Percentiles rank a stretch among this genome's conserved stretches.
These are phyloP conservation scores for Apiospora marii DNA, from an alignment of 2,329 filamentous ascomycete genomes.

Conservation along the genomic window DNA sequence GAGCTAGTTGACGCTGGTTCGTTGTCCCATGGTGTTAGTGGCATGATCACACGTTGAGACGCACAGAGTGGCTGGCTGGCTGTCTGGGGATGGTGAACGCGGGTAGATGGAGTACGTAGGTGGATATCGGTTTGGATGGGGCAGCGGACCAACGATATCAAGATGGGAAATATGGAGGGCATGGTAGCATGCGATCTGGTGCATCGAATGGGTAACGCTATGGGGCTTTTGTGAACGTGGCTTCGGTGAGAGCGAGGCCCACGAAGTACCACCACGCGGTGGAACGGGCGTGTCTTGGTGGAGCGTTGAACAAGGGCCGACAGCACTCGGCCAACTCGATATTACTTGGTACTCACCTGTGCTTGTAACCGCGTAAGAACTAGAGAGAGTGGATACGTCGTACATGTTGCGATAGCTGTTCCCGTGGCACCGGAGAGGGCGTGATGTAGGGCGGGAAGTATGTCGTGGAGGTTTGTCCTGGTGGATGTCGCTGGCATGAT, in stretches of 20 bases:
- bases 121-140: neutral
- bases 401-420: conserved; percentile 78
- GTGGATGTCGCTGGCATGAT: conserved; percentile 31
- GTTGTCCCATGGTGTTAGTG: conserved; percentile 19
- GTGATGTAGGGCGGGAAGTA: conserved; percentile 79
- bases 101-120: neutral
- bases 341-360: conserved; percentile 51
- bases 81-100: neutral
- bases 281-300: conserved; percentile 4
- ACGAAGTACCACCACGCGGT: neutral
- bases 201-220: neutral
- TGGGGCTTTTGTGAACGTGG: neutral
- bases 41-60: neutral
- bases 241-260: neutral
- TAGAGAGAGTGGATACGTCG: conserved; percentile 83
- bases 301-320: neutral
- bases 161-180: neutral
- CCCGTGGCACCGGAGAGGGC: conserved; percentile 81
- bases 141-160: neutral
- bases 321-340: neutral
- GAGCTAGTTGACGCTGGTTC: conserved; percentile 31
- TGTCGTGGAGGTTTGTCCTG: conserved; percentile 35
- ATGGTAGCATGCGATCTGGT: neutral
- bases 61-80: neutral
- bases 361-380: conserved; percentile 85